Conservation (phyloP, 192 early-diverging fungal genomes). For the Coemansia interrupta region DNA sequence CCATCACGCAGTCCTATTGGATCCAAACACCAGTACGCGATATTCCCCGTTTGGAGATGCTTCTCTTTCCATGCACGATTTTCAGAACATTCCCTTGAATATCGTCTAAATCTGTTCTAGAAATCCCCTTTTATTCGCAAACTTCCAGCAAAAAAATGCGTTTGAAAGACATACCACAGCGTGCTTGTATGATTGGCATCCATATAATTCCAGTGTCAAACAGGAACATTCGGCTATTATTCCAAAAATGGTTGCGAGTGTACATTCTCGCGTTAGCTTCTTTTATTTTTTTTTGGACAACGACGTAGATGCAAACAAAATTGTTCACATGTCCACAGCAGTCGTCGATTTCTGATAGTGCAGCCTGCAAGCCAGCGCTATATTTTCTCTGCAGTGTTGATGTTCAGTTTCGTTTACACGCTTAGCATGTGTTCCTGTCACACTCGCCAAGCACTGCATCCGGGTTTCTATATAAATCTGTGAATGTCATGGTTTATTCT, state of each 20-base stretch:
- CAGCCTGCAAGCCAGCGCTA: neutral
- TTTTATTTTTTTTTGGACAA: neutral
- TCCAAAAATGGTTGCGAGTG: neutral
- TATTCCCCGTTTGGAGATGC: slow-evolving; percentile 8
- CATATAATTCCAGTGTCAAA: too few relatives aligned
- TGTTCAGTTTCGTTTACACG: too few relatives aligned
- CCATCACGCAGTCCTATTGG: too few relatives aligned
- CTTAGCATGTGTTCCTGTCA: too few relatives aligned
- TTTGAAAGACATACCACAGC: neutral
- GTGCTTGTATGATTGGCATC: neutral
- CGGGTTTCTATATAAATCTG: too few relatives aligned
- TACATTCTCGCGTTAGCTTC: neutral
- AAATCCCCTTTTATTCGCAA: neutral
- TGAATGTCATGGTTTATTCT: too few relatives aligned
- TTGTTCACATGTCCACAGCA: neutral
- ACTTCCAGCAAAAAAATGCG: neutral
- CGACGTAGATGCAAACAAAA: neutral
- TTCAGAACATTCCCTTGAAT: slow-evolving; percentile 3
- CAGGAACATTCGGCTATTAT: too few relatives aligned
- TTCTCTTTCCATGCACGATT: neutral
- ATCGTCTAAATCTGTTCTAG: neutral
- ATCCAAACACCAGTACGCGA: neutral
- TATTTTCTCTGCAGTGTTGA: too few relatives aligned
- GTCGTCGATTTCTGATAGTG: neutral
- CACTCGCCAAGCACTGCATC: too few relatives aligned